phyloP scores from a whole-genome alignment of 2,329 filamentous ascomycete genomes.

The Rhinocladiella similis region DNA sequence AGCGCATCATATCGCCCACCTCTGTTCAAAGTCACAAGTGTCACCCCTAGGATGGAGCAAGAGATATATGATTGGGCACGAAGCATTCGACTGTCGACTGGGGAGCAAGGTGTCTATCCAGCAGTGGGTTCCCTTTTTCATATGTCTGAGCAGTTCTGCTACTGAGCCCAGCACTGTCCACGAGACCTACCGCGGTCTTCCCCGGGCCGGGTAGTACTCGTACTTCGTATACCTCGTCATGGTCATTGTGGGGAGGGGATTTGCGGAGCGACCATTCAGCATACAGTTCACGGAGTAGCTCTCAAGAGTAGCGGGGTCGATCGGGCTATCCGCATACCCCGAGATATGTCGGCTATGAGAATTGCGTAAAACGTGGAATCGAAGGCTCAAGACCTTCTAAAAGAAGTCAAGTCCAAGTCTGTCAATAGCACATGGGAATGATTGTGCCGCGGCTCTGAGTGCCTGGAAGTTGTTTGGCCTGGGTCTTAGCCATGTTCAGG shows the following conservation, averaged over 20 bases:
- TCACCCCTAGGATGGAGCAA: too few species aligned
- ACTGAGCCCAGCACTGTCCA: background rate
- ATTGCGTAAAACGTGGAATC: background rate
- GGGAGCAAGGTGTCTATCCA: too few species aligned
- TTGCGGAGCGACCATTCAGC: background rate
- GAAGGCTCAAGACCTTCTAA: background rate
- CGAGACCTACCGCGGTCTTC: background rate
- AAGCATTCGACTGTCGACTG: too few species aligned
- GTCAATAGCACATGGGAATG: too few species aligned
- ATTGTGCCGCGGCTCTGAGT: too few species aligned
- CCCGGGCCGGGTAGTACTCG: too few species aligned
- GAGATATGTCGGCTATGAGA: background rate
- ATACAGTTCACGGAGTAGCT: background rate
- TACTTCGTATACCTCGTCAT: background rate
- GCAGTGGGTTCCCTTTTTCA: too few species aligned
- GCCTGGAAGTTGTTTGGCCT: too few species aligned
- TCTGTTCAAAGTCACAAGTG: too few species aligned
- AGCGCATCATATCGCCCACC: background rate
- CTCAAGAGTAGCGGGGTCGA: background rate
- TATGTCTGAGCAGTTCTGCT: background rate
- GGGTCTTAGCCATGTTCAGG: too few species aligned
- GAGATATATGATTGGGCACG: too few species aligned
- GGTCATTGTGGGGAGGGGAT: background rate
- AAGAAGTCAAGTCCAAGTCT: background rate
- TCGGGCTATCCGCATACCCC: background rate